These are phyloP conservation scores for Fusarium sambucinum DNA, from an alignment of 2,329 filamentous ascomycete genomes.

Conservation along the genomic window DNA sequence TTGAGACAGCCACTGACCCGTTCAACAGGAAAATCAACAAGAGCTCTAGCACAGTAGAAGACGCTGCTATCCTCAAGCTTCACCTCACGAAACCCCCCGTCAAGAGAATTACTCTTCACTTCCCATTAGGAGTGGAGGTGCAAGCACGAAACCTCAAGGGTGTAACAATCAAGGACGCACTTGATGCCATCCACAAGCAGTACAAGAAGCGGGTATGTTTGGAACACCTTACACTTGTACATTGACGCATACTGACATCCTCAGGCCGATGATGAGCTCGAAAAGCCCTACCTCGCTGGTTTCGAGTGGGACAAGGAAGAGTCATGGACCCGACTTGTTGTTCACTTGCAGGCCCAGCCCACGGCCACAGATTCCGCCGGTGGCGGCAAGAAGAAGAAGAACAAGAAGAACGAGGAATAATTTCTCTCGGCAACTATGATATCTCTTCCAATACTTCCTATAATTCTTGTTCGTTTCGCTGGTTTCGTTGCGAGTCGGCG, in stretches of 20 bases:
- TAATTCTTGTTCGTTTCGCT: constrained; percentile 56
- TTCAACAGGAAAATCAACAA: constrained; percentile 91
- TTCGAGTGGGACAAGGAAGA: constrained; percentile 98
- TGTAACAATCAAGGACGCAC: constrained; percentile 95
- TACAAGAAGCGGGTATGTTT: constrained; percentile 91
- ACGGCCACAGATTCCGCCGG: constrained; percentile 57
- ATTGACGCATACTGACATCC: constrained; percentile 8
- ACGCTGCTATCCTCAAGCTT: constrained; percentile 86
- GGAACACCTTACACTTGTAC: not conserved
- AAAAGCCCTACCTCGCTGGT: constrained; percentile 86
- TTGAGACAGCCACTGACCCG: constrained; percentile 12
- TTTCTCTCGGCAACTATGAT: constrained; percentile 43
- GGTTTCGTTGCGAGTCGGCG: constrained; percentile 57
- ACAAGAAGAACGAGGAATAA: constrained; percentile 70
- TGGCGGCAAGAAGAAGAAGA: constrained; percentile 77
- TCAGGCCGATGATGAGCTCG: constrained; percentile 91
- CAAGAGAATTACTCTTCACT: constrained; percentile 94
- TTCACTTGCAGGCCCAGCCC: constrained; percentile 83
- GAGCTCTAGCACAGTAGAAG: constrained; percentile 81
- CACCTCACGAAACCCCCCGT: constrained; percentile 82
- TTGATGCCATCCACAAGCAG: constrained; percentile 95
- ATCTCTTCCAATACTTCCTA: constrained; percentile 58
- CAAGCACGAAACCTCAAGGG: constrained; percentile 92
- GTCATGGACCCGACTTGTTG: constrained; percentile 87
- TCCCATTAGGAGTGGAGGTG: constrained; percentile 88